These are phyloP conservation scores for Corylus americana DNA, from an alignment of 306 rosid species.

Conservation along the genomic window DNA sequence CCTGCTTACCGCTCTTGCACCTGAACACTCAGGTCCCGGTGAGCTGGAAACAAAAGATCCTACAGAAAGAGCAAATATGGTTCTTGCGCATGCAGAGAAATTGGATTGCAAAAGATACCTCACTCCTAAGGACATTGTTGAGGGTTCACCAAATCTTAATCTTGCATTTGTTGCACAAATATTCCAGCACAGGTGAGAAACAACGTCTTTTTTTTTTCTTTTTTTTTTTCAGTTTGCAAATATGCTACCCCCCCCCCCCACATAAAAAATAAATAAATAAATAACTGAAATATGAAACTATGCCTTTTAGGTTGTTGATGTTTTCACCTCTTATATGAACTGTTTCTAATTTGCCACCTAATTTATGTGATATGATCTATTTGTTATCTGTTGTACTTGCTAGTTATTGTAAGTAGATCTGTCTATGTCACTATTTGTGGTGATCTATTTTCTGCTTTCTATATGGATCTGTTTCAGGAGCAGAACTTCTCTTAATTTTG, in stretches of 20 bases:
- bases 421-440: background rate
- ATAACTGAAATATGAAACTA: no score
- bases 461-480: background rate
- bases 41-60: conserved; percentile 66
- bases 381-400: background rate
- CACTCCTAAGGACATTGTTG: conserved; percentile 87
- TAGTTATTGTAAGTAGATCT: conserved; percentile 4
- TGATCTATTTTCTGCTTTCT: background rate
- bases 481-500: background rate
- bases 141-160: conserved; percentile 98
- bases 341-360: background rate
- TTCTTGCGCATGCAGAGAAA: conserved; percentile 95
- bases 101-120: conserved; percentile 93
- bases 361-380: background rate
- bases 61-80: conserved; percentile 78
- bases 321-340: background rate
- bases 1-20: conserved; percentile 95
- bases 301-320: background rate
- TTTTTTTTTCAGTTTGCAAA: conserved; percentile 23
- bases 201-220: background rate
- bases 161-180: conserved; percentile 99
- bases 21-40: conserved; percentile 77
- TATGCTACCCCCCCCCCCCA: conserved; percentile 2
- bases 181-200: conserved; percentile 91
- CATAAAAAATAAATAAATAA: no score